These are phyloP conservation scores for Acanthamoeba triangularis DNA, from an alignment of 208 protist genomes.

Conservation along the genomic window DNA sequence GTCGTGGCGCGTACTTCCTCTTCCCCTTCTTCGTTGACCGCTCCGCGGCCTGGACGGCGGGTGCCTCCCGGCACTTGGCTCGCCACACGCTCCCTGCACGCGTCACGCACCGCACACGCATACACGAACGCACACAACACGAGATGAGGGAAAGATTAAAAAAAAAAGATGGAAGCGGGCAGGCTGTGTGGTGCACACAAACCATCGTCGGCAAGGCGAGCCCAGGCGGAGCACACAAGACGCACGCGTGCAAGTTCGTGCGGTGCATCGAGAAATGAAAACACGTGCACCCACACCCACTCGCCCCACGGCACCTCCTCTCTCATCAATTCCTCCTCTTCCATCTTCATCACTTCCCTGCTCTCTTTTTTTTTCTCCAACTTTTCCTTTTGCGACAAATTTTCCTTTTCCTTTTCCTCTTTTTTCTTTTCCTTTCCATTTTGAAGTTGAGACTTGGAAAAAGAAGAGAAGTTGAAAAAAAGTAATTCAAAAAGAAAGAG, in stretches of 20 bases:
- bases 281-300: slow-evolving; percentile 48
- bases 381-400: no score
- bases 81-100: slow-evolving; percentile 2
- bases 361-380: neutral
- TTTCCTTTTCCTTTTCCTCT: no score
- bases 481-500: no score
- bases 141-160: neutral
- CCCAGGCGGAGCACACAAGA: neutral
- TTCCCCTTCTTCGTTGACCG: neutral
- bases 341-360: neutral
- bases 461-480: no score
- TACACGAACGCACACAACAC: no score
- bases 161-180: no score
- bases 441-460: no score
- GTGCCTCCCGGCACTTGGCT: neutral
- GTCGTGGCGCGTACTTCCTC: neutral
- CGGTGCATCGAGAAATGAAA: neutral
- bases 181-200: neutral
- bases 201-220: neutral
- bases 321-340: no score
- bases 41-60: neutral
- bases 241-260: neutral
- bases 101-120: neutral
- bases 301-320: neutral
- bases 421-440: no score